These are phyloP conservation scores for Sordaria brevicollis DNA, from an alignment of 495 filamentous ascomycete species.

Conservation along the genomic window DNA sequence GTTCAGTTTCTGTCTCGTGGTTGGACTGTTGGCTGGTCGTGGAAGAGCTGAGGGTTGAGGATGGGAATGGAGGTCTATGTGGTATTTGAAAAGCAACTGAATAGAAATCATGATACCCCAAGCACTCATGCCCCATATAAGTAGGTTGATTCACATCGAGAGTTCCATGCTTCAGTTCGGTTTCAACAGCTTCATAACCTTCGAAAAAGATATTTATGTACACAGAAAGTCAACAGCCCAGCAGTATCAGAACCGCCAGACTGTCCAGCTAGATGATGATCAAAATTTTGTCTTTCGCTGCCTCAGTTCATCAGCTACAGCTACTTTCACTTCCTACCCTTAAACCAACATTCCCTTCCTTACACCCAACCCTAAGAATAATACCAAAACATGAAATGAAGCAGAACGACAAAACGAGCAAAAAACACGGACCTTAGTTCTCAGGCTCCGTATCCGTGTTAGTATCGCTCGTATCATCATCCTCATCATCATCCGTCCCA, in stretches of 20 bases:
- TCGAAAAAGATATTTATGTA: background rate
- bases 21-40: background rate
- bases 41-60: background rate
- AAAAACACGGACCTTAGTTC: constrained; percentile 12
- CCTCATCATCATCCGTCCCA: constrained; percentile 79
- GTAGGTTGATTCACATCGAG: background rate
- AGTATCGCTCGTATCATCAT: constrained; percentile 64
- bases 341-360: background rate
- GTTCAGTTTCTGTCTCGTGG: background rate
- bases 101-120: background rate
- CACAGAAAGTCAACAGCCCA: background rate
- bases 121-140: too few species aligned
- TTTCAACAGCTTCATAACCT: background rate
- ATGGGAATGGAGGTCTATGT: background rate
- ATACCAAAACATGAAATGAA: background rate
- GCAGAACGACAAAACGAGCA: background rate
- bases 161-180: too few species aligned
- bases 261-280: background rate
- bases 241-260: background rate
- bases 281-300: background rate
- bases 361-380: background rate
- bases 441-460: constrained; percentile 71
- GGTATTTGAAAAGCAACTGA: background rate
- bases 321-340: background rate
- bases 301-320: too few species aligned